Base-by-base conservation (phyloP, 495 filamentous ascomycete species). In the Immersiella caudata region DNA sequence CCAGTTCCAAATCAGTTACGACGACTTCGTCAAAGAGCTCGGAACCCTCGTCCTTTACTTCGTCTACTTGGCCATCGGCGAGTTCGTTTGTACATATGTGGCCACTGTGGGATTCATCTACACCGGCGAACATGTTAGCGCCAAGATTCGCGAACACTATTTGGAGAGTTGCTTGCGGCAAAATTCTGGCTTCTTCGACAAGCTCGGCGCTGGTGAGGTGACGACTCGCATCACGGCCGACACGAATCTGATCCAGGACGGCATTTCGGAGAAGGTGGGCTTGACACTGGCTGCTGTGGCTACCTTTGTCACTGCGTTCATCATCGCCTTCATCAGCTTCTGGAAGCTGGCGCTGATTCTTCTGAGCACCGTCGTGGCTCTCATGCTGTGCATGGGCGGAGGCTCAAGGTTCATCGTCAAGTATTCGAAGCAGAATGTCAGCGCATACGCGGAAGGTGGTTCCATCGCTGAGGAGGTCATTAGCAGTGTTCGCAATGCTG, bases 401-500 rank as follows among this genome's bases (percentile, higher is more conserved):
- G 85, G 88, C 2, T 92, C 91, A 18, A 79, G 68, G 0, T 92
- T 91, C 73, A 92, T 97, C 67, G 78, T 93, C 73, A 92, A 89
- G 72, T 95, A 83, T 73, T 93, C 89, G 75, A 93, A 91, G 75
- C 76, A 88, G 52, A 89, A 92, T 33, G 82, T 97, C 58, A 82
- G 89, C 54, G 86, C 91, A 5, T 94, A 94, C 71, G 93, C 91
- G 55, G 81, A 88, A 18, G 94, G 93, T 72, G 94, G 94, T 56
- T 93, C 90, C 0, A 85, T 99, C 21, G 94, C 92, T 0, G 95
- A 98, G 76, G 95, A 99, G 78, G 94, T 97, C 65, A 88, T 99
- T 74, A 94, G 91, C 73, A 97, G 93, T 8, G 90, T 97, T 70
- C 87, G 95, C 40, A 97, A 96, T 75, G 91, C 93, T n/a, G 89